Base-by-base conservation (phyloP, 1,139 yeast species). In the Blastobotrys persicus region DNA sequence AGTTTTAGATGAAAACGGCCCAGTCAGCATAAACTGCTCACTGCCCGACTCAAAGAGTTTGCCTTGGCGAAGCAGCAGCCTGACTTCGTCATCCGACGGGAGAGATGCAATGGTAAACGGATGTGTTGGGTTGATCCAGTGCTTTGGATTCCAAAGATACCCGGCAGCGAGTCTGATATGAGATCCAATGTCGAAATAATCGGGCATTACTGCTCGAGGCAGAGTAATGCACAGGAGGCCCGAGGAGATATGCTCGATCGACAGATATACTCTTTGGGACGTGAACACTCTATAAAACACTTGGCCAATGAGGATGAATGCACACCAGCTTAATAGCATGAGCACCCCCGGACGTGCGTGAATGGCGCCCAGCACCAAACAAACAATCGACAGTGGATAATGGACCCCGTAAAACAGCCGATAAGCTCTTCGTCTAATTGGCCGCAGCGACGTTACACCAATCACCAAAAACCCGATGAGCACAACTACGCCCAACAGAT, bases 291-390 rank as follows among this genome's bases (percentile, higher is more conserved):
- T 37, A 31, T 62, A 47, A n/a, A 61, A 47, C 33, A 68, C 52
- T 57, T 78, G 74, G 67, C 76, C 75, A 0, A 68, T 41, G 26
- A 88, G 65, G 5, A 88, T 68, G 0, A 63, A 33, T 1, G 77
- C 53, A 50, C 81, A 81, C 44, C 80, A 53, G 1, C 69, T 49
- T 1, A 86, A 79, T 45, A 73, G 69, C 2, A 79, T 68, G 11
- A 76, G 69, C 7, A 84, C 82, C 1, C 79, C 78, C 0, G 97
- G 97, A 49, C 96, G 76, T 1, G 95, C 88, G 65, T 91, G 98
- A 57, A 80, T 71, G 38, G 80, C 80, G 17, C 86, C 69, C 33
- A 81, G 59, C 0, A 80, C 53, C 1, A 88, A 80, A 26, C 79
- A 72, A 0, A 75, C 55, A 86, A 94, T 83, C 1, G 92, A 80